Base-by-base conservation (phyloP, 75 land plant genomes). In the Cupressus sempervirens region DNA sequence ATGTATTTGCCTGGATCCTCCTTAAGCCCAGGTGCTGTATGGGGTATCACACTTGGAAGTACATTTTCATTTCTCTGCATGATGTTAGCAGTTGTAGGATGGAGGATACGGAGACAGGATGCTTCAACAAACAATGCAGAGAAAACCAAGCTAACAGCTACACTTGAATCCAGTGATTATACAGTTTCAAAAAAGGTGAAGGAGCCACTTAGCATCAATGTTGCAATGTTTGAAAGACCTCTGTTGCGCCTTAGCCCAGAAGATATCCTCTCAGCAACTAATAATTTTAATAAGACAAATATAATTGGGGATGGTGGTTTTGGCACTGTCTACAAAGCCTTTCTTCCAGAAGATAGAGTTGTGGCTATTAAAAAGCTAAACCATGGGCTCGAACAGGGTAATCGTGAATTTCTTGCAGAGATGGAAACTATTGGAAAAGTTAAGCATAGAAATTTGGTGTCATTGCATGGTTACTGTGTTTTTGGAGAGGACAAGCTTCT, bases 341-440 rank as follows among this genome's bases (percentile, higher is more conserved):
- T 79, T n/a, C 84, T 93, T 26, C 91, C 92, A 5, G 88, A 86
- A 58, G 90, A 89, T 15, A 84, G 82, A 70, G 87, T 86, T 13
- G 88, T 91, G 4, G 95, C 95, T 8, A 88, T 93, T 32, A 93
- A 93, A 81, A 90, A 90, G 85, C 92, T 93, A 3, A 77, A 86
- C 58, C 88, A 85, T 58, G 86, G 86, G 34, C 91, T 70, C 54
- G 81, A 81, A 36, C 89, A 91, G 43, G 94, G 96, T 20, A 82
- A 88, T 41, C 85, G 94, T 3, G 93, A 94, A 82, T 94, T 94
- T 80, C 84, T 91, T 9, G 93, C 94, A 41, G 96, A 94, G 83
- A 91, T 94, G 94, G 93, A 93, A 76, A 94, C 96, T 23, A 76
- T 94, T 56, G 94, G 93, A 7, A 93, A 93, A 82, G 93, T 94